Conservation (phyloP, 2,329 filamentous ascomycete species). For the Diaporthe humulicola region DNA sequence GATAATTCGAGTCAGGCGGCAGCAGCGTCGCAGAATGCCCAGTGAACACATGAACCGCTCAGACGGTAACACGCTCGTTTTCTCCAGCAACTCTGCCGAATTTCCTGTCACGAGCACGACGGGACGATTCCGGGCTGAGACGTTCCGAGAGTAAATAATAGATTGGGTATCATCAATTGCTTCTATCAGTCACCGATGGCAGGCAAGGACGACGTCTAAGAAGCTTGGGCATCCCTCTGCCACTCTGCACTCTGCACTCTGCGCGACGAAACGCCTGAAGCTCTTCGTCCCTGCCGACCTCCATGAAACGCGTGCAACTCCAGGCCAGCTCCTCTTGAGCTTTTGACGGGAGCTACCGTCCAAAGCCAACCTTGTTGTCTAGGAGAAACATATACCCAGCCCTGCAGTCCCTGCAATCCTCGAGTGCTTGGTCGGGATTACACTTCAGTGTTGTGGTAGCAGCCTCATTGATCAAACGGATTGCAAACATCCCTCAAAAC, state of each 20-base stretch:
- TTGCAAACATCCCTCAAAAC: conserved; percentile 70
- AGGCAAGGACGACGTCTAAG: background rate
- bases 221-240: background rate
- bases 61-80: conserved; percentile 10
- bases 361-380: background rate
- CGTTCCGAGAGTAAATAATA: conserved; percentile 45
- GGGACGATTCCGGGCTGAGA: conserved; percentile 9
- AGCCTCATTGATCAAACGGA: conserved; percentile 30
- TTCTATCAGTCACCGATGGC: conserved; percentile 14
- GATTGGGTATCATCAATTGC: conserved; percentile 32
- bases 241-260: background rate
- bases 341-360: conserved; percentile 25
- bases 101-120: conserved; percentile 16
- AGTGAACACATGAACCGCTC: conserved; percentile 20
- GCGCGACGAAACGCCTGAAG: background rate
- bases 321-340: background rate
- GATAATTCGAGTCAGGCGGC: conserved; percentile 9
- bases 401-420: background rate
- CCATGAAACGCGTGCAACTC: conserved; percentile 19
- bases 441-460: conserved; percentile 3
- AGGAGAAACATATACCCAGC: conserved; percentile 16
- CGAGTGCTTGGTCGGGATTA: background rate
- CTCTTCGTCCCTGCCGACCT: background rate
- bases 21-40: conserved; percentile 20
- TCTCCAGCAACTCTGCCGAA: background rate